Evolutionary conservation across 805 yeast species (phyloP), one percentile per base, ranked within the genome.

Genomic region (Teunomyces barrocoloradensis): DNA sequence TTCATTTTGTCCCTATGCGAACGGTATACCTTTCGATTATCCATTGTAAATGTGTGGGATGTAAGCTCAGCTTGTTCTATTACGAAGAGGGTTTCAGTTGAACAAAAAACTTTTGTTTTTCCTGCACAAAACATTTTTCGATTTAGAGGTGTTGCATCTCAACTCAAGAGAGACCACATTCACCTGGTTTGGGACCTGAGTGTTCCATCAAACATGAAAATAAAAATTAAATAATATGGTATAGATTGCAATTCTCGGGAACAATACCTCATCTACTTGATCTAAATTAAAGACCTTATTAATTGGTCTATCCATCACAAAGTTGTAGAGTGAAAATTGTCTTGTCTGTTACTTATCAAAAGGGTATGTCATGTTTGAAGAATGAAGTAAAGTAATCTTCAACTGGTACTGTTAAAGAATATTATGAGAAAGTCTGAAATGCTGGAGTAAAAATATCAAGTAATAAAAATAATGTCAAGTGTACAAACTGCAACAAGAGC

Each of bases 21-120:
- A 40, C 59, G 59, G 43, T 59, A 59, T 33, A 68, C 67, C 50
- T 64, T 57, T 51, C 72, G 63, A 54, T 66, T 68, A 52, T 68
- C 73, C 74, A 68, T 68, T 40, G 25, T 47, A 36, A 42, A 9
- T n/a, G 20, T 12, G 20, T 33, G 32, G 15, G 18, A 15, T 23
- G 11, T 30, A 17, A 6, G 27, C 43, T 41, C 27, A 20, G 15
- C 10, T 10, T 27, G 25, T 10, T 23, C 6, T 6, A 18, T 5
- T 18, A 27, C 11, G 35, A 17, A 10, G 27, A 18, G 18, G 27
- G 43, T 27, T 23, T 37, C 40, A 21, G 25, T n/a, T 41, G 35
- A 20, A 27, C 43, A 13, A 41, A 41, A 41, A 27, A 27, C 43
- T 41, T 41, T 41, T 27, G 34, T 37, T 11, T 11, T 30, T 29